Percentiles rank a stretch among this genome's conserved stretches.
Evolutionary conservation across 768 basidiomycete genomes (phyloP).

Genomic region (Calocera cornea): DNA sequence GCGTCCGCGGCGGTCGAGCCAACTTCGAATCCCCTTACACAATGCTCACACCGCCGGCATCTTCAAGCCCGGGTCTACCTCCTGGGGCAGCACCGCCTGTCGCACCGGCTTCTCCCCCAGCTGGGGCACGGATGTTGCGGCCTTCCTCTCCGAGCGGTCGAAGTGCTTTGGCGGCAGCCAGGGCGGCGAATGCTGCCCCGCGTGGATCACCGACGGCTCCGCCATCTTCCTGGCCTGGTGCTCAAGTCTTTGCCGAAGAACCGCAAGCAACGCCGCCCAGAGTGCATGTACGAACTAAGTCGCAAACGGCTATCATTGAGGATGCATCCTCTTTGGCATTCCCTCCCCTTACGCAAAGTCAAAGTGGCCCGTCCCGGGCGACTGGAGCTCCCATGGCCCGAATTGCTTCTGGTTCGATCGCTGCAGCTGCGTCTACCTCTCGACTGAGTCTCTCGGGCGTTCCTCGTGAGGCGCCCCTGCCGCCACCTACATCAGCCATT

Average conservation of each 20-base stretch:
- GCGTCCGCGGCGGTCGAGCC: constrained; percentile 77
- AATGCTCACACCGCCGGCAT: constrained; percentile 32
- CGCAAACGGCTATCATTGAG: constrained; percentile 77
- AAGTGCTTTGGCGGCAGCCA: constrained; percentile 9
- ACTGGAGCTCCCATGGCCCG: neutral
- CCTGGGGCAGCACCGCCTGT: neutral
- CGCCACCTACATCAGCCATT: neutral
- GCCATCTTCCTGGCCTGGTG: constrained; percentile 35
- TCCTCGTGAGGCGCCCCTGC: neutral
- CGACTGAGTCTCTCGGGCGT: neutral
- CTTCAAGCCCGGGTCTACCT: neutral
- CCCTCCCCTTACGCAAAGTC: neutral
- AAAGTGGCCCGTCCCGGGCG: neutral
- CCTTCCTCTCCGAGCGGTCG: constrained; percentile 55
- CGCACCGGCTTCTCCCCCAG: neutral
- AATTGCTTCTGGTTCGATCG: neutral
- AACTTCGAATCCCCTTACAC: constrained; percentile 79
- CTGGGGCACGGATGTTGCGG: constrained; percentile 38
- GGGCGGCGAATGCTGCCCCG: constrained; percentile 15
- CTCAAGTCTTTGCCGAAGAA: constrained; percentile 19
- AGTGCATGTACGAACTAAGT: constrained; percentile 54
- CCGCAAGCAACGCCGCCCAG: constrained; percentile 9
- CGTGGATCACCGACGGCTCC: constrained; percentile 39
- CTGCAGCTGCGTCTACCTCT: neutral
- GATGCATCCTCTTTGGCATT: constrained; percentile 28